These are phyloP conservation scores for Nothophoma quercina DNA, from an alignment of 2,329 filamentous ascomycete genomes.

Conservation along the genomic window DNA sequence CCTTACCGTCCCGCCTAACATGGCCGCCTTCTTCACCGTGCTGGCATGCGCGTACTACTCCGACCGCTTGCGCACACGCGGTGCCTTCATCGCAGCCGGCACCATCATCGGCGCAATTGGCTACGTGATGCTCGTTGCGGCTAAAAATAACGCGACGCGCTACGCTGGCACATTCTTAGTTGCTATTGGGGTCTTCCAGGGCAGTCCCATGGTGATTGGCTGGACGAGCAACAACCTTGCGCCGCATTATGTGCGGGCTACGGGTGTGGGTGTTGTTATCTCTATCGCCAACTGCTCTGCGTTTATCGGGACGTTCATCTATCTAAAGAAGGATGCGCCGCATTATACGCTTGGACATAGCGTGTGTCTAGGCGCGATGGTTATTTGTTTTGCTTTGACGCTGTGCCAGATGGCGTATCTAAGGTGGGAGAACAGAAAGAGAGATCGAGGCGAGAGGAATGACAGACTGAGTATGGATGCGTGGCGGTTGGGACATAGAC, in stretches of 20 bases:
- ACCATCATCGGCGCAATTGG: constrained; percentile 55
- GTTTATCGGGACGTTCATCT: constrained; percentile 62
- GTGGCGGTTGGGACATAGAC: constrained; percentile 36
- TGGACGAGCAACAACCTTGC: constrained; percentile 55
- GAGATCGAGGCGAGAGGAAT: constrained; percentile 35
- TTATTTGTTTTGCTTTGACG: constrained; percentile 31
- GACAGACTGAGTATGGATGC: constrained; percentile 35
- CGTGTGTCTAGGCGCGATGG: constrained; percentile 37
- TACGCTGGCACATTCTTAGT: constrained; percentile 53
- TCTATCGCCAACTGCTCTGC: constrained; percentile 59
- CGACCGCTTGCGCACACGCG: constrained; percentile 50
- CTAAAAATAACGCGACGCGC: constrained; percentile 40
- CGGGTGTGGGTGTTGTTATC: constrained; percentile 58
- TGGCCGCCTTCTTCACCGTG: constrained; percentile 51
- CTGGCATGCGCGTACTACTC: constrained; percentile 54
- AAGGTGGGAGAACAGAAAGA: constrained; percentile 37
- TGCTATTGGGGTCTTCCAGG: constrained; percentile 54
- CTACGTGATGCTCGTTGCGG: constrained; percentile 62
- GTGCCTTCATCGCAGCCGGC: constrained; percentile 61
- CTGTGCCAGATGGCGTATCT: constrained; percentile 33
- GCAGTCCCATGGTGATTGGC: constrained; percentile 48
- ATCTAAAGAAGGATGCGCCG: constrained; percentile 53
- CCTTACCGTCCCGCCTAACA: constrained; percentile 51
- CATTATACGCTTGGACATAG: constrained; percentile 32
- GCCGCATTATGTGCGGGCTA: constrained; percentile 65